phyloP scores from a whole-genome alignment of 768 basidiomycete genomes.

The Dioszegia aurantiaca region DNA sequence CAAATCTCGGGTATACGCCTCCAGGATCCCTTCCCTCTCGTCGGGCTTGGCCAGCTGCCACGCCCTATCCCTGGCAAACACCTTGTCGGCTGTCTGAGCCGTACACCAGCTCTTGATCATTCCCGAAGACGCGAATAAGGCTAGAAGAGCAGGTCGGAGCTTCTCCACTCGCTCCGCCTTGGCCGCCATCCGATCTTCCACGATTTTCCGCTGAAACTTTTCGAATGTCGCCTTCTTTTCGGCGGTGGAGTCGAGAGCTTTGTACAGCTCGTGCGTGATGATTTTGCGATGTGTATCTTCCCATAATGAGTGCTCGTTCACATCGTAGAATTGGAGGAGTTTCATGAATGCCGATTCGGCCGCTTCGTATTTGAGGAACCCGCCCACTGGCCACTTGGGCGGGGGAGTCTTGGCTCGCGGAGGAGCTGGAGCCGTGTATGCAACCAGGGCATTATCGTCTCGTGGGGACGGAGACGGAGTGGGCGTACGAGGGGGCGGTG shows the following conservation, averaged over 20 bases:
- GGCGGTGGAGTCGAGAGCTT: constrained; percentile 83
- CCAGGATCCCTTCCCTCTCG: constrained; percentile 82
- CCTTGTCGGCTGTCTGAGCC: constrained; percentile 70
- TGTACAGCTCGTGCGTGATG: constrained; percentile 96
- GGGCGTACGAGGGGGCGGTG: constrained; percentile 22
- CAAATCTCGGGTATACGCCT: constrained; percentile 83
- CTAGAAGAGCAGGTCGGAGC: constrained; percentile 77
- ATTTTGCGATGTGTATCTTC: constrained; percentile 97
- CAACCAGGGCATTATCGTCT: constrained; percentile 13
- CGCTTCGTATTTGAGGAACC: constrained; percentile 79
- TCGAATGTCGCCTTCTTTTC: constrained; percentile 94
- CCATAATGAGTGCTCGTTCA: constrained; percentile 94
- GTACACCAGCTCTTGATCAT: constrained; percentile 13
- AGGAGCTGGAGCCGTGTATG: constrained; percentile 14
- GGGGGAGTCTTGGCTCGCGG: constrained; percentile 11
- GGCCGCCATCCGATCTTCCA: constrained; percentile 80
- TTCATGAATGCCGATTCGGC: constrained; percentile 93
- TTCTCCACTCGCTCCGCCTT: constrained; percentile 77
- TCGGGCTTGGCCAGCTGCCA: constrained; percentile 79
- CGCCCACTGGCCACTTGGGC: constrained; percentile 58
- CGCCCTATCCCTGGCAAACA: constrained; percentile 80
- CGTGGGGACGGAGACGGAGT: constrained; percentile 21
- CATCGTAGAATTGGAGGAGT: constrained; percentile 80
- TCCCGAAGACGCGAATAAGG: constrained; percentile 77
- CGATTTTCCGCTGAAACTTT: constrained; percentile 78